phyloP scores from a whole-genome alignment of 2,329 filamentous ascomycete genomes.

The Macrophomina tecta region DNA sequence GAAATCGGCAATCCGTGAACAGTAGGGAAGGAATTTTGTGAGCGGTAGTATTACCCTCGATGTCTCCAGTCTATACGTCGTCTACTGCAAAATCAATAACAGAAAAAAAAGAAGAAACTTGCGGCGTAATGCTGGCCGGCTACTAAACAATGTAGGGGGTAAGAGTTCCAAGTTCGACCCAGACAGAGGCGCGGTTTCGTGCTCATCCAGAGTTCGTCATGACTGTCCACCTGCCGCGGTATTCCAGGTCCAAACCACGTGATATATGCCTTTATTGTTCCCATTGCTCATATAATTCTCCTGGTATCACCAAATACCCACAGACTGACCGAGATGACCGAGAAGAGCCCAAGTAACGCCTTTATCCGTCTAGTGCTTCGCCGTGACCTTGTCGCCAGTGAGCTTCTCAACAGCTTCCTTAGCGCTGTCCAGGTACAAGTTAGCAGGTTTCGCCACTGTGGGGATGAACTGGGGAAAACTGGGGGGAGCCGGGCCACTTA shows the following conservation, averaged over 20 bases:
- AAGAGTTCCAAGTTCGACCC: conserved; percentile 8
- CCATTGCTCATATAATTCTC: conserved; percentile 7
- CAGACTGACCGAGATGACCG: conserved; percentile 22
- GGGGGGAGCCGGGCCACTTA: conserved; percentile 55
- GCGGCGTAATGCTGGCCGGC: conserved; percentile 10
- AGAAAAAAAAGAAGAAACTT: not conserved
- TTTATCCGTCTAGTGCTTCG: conserved; percentile 62
- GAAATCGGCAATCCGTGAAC: not conserved
- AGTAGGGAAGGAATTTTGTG: not conserved
- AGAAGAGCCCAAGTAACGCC: conserved; percentile 21
- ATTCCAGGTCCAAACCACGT: conserved; percentile 10
- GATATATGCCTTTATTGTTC: conserved; percentile 8
- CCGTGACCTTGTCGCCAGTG: conserved; percentile 67
- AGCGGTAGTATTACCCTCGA: not conserved
- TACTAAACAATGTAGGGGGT: conserved; percentile 9
- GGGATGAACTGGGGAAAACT: not conserved
- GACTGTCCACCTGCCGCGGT: conserved; percentile 16
- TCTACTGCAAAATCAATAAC: not conserved
- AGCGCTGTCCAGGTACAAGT: conserved; percentile 53
- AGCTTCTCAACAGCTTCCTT: conserved; percentile 70
- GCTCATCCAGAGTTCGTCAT: conserved; percentile 12
- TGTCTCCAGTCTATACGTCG: conserved; percentile 12
- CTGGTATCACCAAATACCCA: conserved; percentile 9
- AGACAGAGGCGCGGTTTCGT: conserved; percentile 17
- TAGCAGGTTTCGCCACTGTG: not conserved